Evolutionary conservation across 2,329 filamentous ascomycete genomes (phyloP), one percentile per base, ranked within the genome.

Genomic region (Hypoxylon sp.): DNA sequence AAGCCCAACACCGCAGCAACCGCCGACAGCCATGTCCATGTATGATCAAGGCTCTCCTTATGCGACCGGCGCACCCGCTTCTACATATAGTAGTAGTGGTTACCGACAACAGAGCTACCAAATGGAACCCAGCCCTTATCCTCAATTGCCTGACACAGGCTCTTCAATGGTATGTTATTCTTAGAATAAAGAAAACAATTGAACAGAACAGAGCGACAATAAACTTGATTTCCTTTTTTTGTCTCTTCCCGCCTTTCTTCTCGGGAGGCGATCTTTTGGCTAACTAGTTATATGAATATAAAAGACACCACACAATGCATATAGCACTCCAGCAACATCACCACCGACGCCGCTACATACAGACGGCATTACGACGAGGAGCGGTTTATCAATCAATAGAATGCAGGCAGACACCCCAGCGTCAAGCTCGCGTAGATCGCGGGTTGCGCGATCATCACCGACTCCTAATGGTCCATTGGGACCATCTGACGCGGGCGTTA

Each of bases 251-350:
- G n/a, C n/a, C 42, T 43, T 45, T 48, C 37, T 35, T 13, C 23
- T 7, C 15, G 17, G 9, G 6, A 4, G 21, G 5, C 8, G 9
- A 21, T 34, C 7, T 13, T 34, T 32, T 36, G 6, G 38, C 43
- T 52, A 12, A 56, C 27, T 8, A 25, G 11, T 32, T 44, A 30
- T 23, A 16, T 12, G n/a, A 11, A 1, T 31, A 55, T 49, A 46
- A 37, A 46, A 67, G 66, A 65, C 55, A 8, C 57, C 64, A 7
- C 63, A 64, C 36, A 69, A 75, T 56, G 70, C 72, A 25, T 80
- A 80, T 63, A 75, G 69, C 62, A 82, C 79, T 5, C 78, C 79
- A 0, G 78, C 77, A 19, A 77, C 74, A 42, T 82, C 80, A 21
- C 78, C 81, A 2, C 73, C 75, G 9, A 77, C 76, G 11, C 75